Evolutionary conservation across 228 moss, liverwort and hornwort genomes (phyloP).

Genomic region (Sphagnum fallax): DNA sequence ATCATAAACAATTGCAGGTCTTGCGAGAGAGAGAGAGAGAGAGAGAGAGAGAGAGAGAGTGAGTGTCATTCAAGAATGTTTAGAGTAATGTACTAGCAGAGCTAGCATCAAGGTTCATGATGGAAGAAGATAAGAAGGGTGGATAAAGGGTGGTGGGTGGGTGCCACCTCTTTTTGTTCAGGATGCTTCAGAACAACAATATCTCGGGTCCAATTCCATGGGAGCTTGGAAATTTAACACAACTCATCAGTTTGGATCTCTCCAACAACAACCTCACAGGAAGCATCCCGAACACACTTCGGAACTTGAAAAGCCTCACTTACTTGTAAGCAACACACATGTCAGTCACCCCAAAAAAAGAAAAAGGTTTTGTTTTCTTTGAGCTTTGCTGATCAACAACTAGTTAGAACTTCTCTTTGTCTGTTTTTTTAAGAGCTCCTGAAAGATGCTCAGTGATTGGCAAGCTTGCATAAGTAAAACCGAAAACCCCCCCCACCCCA

Average conservation of each 20-base stretch:
- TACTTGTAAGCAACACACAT: constrained; percentile 30
- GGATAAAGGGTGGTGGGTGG: no score
- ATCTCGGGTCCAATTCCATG: constrained; percentile 34
- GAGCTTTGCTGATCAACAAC: neutral
- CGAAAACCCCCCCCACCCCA: no score
- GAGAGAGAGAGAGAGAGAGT: no score
- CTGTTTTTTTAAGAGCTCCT: neutral
- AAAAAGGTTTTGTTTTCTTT: neutral
- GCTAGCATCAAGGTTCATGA: neutral
- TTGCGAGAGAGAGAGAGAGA: no score
- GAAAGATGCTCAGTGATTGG: no score
- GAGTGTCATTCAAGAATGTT: no score
- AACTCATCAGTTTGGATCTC: constrained; percentile 42
- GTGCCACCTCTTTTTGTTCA: constrained; percentile 2
- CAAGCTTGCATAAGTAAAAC: no score
- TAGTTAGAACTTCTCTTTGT: neutral
- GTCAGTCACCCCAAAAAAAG: neutral
- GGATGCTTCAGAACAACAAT: constrained; percentile 52
- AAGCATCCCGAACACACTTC: constrained; percentile 35
- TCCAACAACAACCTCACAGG: constrained; percentile 40
- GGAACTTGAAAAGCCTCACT: constrained; percentile 32
- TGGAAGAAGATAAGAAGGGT: neutral
- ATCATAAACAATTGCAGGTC: neutral
- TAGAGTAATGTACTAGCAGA: no score
- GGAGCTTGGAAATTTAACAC: constrained; percentile 42